These are phyloP conservation scores for Fraxinus albicans DNA, from an alignment of 305 asterid species.

Conservation along the genomic window DNA sequence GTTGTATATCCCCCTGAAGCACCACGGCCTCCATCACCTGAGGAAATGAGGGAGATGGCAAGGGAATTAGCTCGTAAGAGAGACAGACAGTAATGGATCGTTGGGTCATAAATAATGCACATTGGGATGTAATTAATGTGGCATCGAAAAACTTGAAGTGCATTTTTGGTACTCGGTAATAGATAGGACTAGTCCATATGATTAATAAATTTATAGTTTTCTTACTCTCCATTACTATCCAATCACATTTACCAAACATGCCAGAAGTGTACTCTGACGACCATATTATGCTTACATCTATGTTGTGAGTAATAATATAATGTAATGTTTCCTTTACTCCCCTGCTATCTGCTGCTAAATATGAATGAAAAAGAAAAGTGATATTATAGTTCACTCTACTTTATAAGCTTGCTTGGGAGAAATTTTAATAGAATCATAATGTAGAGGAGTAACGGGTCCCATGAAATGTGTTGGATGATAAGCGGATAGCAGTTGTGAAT, in stretches of 20 bases:
- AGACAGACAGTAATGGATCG: conserved; percentile 33
- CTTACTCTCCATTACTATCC: neutral
- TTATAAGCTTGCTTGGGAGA: neutral
- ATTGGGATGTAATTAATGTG: neutral
- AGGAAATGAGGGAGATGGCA: conserved; percentile 88
- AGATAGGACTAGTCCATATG: neutral
- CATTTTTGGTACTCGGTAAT: neutral
- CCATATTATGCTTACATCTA: conserved; percentile 15
- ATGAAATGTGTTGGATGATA: neutral
- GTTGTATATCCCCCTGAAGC: conserved; percentile 86
- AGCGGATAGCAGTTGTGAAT: neutral
- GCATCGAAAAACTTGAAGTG: neutral
- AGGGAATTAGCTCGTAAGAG: conserved; percentile 75
- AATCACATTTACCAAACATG: neutral
- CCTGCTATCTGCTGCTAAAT: conserved; percentile 5
- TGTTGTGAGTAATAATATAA: conserved; percentile 4
- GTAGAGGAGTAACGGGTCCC: neutral
- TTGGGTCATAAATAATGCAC: conserved; percentile 12
- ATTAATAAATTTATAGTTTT: neutral
- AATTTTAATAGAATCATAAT: too few relatives aligned
- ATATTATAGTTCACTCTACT: neutral
- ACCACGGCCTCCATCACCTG: conserved; percentile 81
- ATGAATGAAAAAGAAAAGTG: neutral
- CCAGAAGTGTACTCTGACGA: neutral
- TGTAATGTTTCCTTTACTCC: neutral